Conservation (phyloP, 139 green algal species). For the Chlorella sp. region DNA sequence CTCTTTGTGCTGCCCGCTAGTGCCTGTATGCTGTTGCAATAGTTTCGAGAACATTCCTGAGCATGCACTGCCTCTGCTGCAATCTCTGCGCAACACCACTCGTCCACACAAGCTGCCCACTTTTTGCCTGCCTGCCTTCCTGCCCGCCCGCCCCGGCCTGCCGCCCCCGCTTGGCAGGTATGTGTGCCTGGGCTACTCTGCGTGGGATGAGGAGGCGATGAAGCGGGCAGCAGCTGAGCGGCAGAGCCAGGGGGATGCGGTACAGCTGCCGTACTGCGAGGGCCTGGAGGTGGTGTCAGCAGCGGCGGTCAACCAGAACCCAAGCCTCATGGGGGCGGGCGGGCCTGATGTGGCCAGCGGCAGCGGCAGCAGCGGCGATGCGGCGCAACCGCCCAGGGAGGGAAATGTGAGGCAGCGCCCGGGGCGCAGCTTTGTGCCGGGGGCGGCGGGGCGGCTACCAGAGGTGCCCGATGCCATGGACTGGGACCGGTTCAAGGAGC, state of each 20-base stretch:
- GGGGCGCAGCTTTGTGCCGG: slow-evolving; percentile 35
- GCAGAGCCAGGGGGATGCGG: slow-evolving; percentile 29
- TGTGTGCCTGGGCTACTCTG: slow-evolving; percentile 46
- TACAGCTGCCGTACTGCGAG: slow-evolving; percentile 51
- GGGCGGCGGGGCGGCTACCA: neutral
- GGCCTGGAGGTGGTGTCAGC: slow-evolving; percentile 49
- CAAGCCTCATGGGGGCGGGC: slow-evolving; percentile 36
- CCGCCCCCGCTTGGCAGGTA: slow-evolving; percentile 32
- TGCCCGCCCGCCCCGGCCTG: neutral
- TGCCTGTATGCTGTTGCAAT: no score
- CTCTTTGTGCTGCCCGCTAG: neutral
- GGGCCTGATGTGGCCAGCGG: slow-evolving; percentile 24
- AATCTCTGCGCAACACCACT: no score
- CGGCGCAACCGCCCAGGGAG: neutral
- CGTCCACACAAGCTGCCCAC: neutral
- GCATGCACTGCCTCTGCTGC: neutral
- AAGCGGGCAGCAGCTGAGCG: slow-evolving; percentile 28
- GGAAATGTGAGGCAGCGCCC: slow-evolving; percentile 29
- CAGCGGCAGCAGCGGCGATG: neutral
- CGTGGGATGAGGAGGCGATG: slow-evolving; percentile 42
- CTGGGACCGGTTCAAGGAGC: slow-evolving; percentile 35
- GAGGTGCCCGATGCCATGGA: slow-evolving; percentile 24
- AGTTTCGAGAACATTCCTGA: no score
- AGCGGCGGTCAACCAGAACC: slow-evolving; percentile 31
- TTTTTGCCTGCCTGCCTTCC: neutral